Conservation (phyloP, 1,284 basidiomycete species). For the Thecaphora thlaspeos region DNA sequence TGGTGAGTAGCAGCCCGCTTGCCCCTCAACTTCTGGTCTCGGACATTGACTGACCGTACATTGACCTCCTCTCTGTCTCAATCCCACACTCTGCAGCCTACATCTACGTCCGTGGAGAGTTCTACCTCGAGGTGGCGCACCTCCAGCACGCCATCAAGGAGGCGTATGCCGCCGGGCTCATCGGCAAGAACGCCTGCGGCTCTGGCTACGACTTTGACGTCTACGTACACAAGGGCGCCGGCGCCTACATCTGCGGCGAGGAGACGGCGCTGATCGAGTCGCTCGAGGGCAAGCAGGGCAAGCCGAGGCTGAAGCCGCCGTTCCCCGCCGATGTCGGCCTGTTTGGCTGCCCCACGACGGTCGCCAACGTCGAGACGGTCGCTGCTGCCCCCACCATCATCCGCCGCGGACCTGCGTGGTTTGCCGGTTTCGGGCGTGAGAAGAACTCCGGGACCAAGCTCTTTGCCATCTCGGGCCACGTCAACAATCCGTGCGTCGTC, state of each 20-base stretch:
- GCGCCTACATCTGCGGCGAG: slow-evolving; percentile 98
- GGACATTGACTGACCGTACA: too few relatives aligned
- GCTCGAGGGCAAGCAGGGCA: slow-evolving; percentile 94
- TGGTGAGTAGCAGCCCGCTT: too few relatives aligned
- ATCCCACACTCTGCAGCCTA: slow-evolving; percentile 65
- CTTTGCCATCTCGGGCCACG: slow-evolving; percentile 92
- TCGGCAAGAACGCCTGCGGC: slow-evolving; percentile 89
- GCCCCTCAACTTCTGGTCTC: too few relatives aligned
- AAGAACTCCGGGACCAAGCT: slow-evolving; percentile 94
- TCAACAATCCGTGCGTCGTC: slow-evolving; percentile 96
- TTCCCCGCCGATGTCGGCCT: slow-evolving; percentile 97
- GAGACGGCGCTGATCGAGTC: slow-evolving; percentile 97
- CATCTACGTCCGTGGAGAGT: slow-evolving; percentile 99
- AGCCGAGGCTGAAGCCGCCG: slow-evolving; percentile 96
- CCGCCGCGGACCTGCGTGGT: slow-evolving; percentile 87
- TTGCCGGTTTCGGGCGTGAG: slow-evolving; percentile 85
- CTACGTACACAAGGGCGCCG: slow-evolving; percentile 93
- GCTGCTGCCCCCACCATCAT: slow-evolving; percentile 96
- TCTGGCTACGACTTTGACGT: slow-evolving; percentile 93
- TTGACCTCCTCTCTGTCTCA: too few relatives aligned
- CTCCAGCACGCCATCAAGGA: slow-evolving; percentile 92
- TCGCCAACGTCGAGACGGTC: slow-evolving; percentile 97
- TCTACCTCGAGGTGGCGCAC: slow-evolving; percentile 90
- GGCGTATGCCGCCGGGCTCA: slow-evolving; percentile 85
- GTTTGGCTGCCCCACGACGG: slow-evolving; percentile 94